A percentile compares a stretch with the other conserved stretches of the same genome.
phyloP scores from a whole-genome alignment of 495 filamentous ascomycete genomes.

The Pyrenula aspistea region DNA sequence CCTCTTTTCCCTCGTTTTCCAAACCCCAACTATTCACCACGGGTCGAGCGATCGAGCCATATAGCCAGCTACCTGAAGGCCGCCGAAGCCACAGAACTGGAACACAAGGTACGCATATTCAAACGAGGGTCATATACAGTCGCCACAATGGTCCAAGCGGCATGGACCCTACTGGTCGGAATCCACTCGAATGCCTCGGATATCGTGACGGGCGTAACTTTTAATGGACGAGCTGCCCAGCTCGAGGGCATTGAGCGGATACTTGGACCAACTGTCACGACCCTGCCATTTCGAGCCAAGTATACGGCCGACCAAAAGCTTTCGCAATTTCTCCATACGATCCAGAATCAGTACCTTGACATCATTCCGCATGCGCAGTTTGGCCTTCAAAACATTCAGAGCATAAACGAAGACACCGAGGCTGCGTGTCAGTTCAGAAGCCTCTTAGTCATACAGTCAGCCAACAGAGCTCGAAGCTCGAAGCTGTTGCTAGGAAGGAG shows the following conservation, averaged over 20 bases:
- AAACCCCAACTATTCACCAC: conserved; percentile 22
- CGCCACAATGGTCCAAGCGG: conserved; percentile 36
- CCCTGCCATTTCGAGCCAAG: conserved; percentile 39
- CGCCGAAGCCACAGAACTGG: conserved; percentile 13
- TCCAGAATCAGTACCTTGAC: conserved; percentile 31
- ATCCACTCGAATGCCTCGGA: conserved; percentile 32
- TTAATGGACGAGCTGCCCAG: conserved; percentile 14
- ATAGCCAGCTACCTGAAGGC: conserved; percentile 22
- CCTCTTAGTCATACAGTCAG: conserved; percentile 3
- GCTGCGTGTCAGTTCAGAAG: conserved; percentile 2
- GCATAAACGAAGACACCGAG: conserved; percentile 28
- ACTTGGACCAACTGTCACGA: conserved; percentile 31
- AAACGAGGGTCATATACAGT: conserved; percentile 15
- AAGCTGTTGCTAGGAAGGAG: background rate
- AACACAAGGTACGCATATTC: background rate
- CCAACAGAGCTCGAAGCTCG: background rate
- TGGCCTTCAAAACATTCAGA: conserved; percentile 46
- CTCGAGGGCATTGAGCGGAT: conserved; percentile 6
- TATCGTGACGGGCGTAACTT: conserved; percentile 34
- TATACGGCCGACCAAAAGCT: conserved; percentile 7
- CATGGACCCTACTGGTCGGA: conserved; percentile 38
- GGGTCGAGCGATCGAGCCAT: conserved; percentile 29
- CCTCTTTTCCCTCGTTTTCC: conserved; percentile 35
- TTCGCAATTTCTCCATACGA: conserved; percentile 13
- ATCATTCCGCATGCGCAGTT: conserved; percentile 43